Conservation (phyloP, 768 basidiomycete genomes). For the Tulasnella sp. region DNA sequence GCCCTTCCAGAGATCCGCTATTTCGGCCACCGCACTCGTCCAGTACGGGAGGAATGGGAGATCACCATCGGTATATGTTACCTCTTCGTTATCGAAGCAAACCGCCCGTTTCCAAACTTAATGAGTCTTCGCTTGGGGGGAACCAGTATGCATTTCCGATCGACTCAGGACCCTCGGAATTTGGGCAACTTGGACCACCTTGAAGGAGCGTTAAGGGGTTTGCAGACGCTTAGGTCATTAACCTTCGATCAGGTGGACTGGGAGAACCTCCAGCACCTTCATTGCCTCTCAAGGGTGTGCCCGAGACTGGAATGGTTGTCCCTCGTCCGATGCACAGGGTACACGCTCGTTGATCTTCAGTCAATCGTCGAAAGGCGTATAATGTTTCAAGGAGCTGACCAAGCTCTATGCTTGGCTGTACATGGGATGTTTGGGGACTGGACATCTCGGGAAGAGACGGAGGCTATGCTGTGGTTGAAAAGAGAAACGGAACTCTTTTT, state of each 20-base stretch:
- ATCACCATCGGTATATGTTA: background rate
- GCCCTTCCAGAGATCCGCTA: background rate
- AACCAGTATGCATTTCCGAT: too few species aligned
- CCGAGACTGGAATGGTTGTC: background rate
- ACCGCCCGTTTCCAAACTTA: background rate
- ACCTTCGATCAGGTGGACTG: background rate
- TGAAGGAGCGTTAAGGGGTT: background rate
- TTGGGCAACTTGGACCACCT: background rate
- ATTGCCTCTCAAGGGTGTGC: background rate
- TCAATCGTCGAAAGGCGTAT: background rate
- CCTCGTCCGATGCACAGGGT: background rate
- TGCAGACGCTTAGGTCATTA: background rate
- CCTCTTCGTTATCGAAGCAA: background rate
- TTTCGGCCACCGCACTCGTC: background rate
- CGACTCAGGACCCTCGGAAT: background rate
- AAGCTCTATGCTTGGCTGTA: background rate
- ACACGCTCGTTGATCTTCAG: background rate
- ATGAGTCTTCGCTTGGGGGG: background rate
- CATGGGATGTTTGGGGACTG: background rate
- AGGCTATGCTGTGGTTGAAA: background rate
- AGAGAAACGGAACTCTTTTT: background rate
- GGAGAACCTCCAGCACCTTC: background rate
- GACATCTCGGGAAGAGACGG: background rate
- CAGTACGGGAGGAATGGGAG: background rate
- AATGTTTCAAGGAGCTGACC: background rate